A percentile compares a stretch with the other conserved stretches of the same genome.
Conservation (phyloP, 768 basidiomycete species). For the Lactifluus volemus region DNA sequence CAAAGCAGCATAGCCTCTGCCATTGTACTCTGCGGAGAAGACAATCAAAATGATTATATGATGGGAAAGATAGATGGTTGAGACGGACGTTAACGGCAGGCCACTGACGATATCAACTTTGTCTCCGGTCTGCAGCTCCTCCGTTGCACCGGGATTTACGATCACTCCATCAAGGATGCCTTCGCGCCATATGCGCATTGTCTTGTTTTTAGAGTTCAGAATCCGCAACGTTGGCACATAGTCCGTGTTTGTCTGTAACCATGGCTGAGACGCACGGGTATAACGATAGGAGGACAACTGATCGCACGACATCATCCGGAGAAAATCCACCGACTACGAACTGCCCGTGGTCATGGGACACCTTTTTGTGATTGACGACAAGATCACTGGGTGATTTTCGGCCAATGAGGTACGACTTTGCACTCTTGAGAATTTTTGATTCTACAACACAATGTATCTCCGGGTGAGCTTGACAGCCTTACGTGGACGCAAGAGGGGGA, state of each 20-base stretch:
- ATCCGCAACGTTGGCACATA: constrained; percentile 42
- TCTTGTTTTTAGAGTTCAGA: constrained; percentile 40
- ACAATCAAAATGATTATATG: neutral
- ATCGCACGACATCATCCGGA: constrained; percentile 47
- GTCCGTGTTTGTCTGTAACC: constrained; percentile 39
- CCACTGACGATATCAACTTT: constrained; percentile 37
- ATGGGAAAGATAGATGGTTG: neutral
- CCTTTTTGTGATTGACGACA: constrained; percentile 47
- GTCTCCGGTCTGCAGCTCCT: constrained; percentile 49
- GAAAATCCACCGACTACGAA: constrained; percentile 48
- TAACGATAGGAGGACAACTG: neutral
- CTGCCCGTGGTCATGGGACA: constrained; percentile 54
- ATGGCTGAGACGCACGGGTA: neutral
- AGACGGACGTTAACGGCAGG: constrained; percentile 38
- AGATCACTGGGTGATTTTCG: constrained; percentile 42
- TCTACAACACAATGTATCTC: constrained; percentile 27
- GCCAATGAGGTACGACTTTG: constrained; percentile 45
- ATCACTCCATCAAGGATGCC: constrained; percentile 22
- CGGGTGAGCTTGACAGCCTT: neutral
- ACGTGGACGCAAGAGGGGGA: neutral
- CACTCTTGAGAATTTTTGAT: constrained; percentile 55
- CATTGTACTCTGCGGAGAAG: constrained; percentile 22
- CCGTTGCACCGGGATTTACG: constrained; percentile 31
- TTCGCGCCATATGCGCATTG: constrained; percentile 35
- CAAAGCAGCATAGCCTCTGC: constrained; percentile 21